Conservation (phyloP, 2,329 filamentous ascomycete species). For the Xylariaceae sp. region DNA sequence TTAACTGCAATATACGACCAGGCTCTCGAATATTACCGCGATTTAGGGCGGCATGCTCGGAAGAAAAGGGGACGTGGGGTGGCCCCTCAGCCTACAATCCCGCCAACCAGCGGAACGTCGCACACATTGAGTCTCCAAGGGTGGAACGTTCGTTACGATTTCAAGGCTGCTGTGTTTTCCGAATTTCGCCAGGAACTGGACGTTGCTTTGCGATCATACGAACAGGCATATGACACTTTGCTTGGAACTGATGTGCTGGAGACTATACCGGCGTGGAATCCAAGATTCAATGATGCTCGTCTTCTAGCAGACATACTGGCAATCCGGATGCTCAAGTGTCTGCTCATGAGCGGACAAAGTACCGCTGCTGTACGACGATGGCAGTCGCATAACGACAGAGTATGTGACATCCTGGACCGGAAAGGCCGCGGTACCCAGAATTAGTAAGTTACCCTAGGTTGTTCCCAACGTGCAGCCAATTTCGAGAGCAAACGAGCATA, state of each 20-base stretch:
- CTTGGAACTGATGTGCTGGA: constrained; percentile 81
- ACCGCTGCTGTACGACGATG: constrained; percentile 75
- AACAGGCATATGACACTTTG: constrained; percentile 78
- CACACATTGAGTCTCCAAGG: constrained; percentile 78
- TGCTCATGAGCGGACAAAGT: constrained; percentile 75
- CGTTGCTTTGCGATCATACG: constrained; percentile 76
- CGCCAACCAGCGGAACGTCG: constrained; percentile 77
- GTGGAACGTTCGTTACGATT: constrained; percentile 93
- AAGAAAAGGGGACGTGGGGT: constrained; percentile 79
- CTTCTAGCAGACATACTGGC: constrained; percentile 75
- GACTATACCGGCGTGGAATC: constrained; percentile 82
- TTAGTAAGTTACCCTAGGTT: constrained; percentile 43
- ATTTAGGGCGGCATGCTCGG: constrained; percentile 84
- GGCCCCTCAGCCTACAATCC: constrained; percentile 73
- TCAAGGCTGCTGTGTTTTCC: constrained; percentile 84
- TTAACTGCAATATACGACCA: constrained; percentile 67
- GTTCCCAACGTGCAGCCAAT: background rate
- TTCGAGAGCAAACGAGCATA: too few relatives aligned
- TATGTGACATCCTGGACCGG: constrained; percentile 72
- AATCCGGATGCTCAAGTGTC: constrained; percentile 73
- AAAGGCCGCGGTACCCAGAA: constrained; percentile 79
- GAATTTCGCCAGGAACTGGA: constrained; percentile 95
- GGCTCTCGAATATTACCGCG: constrained; percentile 85
- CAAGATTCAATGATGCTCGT: constrained; percentile 90
- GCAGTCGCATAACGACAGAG: constrained; percentile 68